phyloP scores from a whole-genome alignment of 1,284 basidiomycete species.

The Papiliotrema fonsecae region DNA sequence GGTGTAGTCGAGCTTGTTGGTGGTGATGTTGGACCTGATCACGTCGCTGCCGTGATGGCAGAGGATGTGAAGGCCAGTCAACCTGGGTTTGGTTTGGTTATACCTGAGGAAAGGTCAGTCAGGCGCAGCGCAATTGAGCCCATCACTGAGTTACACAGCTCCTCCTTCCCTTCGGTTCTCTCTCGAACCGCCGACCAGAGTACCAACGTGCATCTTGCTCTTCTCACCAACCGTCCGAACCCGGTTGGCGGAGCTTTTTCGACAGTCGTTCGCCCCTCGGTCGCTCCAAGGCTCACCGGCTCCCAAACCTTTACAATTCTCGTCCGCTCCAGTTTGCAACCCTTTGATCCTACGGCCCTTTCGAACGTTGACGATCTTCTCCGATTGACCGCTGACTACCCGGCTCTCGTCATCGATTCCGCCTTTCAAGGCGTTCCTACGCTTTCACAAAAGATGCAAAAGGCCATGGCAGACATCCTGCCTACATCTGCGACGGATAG shows the following conservation, averaged over 20 bases:
- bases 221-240: background rate
- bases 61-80: no score
- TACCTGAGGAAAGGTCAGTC: background rate
- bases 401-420: background rate
- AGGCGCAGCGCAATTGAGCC: background rate
- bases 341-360: background rate
- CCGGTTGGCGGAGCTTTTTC: background rate
- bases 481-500: no score
- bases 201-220: background rate
- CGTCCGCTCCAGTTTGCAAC: background rate
- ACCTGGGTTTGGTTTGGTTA: no score
- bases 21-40: background rate
- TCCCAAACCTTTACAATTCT: background rate
- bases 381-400: background rate
- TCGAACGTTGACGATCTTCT: background rate
- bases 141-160: background rate
- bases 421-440: background rate
- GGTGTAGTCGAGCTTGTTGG: constrained; percentile 16
- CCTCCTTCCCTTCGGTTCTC: background rate
- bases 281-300: no score
- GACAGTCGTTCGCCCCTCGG: no score
- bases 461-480: no score
- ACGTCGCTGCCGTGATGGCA: background rate
- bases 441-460: no score
- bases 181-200: background rate